A percentile compares a stretch with the other conserved stretches of the same genome.
Evolutionary conservation across 495 filamentous ascomycete species (phyloP).

Genomic region (Hypoxylon rickii): DNA sequence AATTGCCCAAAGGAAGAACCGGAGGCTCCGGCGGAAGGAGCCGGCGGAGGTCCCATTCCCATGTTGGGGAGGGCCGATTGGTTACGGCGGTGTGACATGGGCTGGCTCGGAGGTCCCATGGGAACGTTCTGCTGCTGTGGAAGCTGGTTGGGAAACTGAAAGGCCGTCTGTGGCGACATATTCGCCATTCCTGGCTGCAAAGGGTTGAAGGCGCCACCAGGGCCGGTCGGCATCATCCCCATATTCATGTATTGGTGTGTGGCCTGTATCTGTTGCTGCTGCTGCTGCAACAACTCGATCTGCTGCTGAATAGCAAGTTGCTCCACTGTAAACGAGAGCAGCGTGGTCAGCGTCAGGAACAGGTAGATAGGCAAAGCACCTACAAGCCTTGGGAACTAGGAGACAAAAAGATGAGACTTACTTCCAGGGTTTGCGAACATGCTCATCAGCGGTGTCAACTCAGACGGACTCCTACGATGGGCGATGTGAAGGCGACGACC

Average conservation of each 20-base stretch:
- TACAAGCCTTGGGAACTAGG: neutral
- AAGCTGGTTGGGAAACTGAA: conserved; percentile 87
- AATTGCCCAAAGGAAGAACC: conserved; percentile 81
- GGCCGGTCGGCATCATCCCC: conserved; percentile 83
- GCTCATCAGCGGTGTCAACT: conserved; percentile 98
- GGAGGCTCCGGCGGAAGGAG: conserved; percentile 93
- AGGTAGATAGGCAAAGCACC: neutral
- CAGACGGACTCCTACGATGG: conserved; percentile 94
- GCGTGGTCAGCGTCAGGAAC: conserved; percentile 37
- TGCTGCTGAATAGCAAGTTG: conserved; percentile 98
- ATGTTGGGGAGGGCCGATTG: conserved; percentile 96
- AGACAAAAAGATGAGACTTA: conserved; percentile 43
- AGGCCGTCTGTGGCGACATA: conserved; percentile 80
- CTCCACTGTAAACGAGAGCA: conserved; percentile 69
- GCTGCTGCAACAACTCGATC: conserved; percentile 95
- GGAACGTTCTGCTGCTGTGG: conserved; percentile 68
- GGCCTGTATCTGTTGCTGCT: conserved; percentile 96
- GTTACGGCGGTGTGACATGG: conserved; percentile 92
- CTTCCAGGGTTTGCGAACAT: conserved; percentile 65
- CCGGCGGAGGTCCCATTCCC: conserved; percentile 90
- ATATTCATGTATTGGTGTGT: conserved; percentile 97
- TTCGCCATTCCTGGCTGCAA: conserved; percentile 69
- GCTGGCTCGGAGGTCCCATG: conserved; percentile 76
- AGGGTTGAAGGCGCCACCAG: conserved; percentile 69
- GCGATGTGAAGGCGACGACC: conserved; percentile 96